A percentile compares a stretch with the other conserved stretches of the same genome.
Evolutionary conservation across 306 rosid genomes (phyloP).

Genomic region (Herpetospermum pedunculosum): DNA sequence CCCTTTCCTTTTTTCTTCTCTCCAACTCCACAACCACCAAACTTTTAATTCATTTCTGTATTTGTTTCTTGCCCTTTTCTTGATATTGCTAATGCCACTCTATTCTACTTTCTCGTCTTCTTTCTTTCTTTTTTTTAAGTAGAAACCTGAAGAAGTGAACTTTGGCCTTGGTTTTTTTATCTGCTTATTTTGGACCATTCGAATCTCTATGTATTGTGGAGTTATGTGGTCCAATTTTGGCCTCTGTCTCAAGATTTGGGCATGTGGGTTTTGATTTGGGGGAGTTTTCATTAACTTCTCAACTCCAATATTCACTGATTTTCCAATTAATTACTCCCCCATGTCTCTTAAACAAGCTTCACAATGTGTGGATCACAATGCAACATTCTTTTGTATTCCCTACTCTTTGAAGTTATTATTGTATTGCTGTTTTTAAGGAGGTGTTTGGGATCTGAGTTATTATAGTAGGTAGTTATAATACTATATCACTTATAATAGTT

Average conservation of each 20-base stretch:
- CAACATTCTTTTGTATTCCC: slow-evolving; percentile 7
- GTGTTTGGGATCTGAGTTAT: no score
- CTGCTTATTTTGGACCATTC: background rate
- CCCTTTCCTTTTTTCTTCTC: background rate
- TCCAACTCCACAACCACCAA: background rate
- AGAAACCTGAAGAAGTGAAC: no score
- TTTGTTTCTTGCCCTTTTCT: background rate
- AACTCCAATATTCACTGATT: background rate
- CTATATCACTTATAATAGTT: no score
- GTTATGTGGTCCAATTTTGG: background rate
- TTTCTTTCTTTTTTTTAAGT: background rate
- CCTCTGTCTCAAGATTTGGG: slow-evolving; percentile 4
- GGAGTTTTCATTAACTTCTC: background rate
- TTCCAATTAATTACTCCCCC: background rate
- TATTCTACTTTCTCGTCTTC: background rate
- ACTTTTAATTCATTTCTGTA: background rate
- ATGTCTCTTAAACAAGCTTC: background rate
- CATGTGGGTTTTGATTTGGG: background rate
- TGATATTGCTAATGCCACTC: slow-evolving; percentile 2
- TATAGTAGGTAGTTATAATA: no score
- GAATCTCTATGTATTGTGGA: background rate
- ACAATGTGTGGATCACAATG: slow-evolving; percentile 24
- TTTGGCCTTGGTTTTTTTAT: no score
- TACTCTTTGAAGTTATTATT: slow-evolving; percentile 9
- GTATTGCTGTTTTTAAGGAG: slow-evolving; percentile 21